These are phyloP conservation scores for Hypomontagnella submonticulosa DNA, from an alignment of 495 filamentous ascomycete genomes.

Conservation along the genomic window DNA sequence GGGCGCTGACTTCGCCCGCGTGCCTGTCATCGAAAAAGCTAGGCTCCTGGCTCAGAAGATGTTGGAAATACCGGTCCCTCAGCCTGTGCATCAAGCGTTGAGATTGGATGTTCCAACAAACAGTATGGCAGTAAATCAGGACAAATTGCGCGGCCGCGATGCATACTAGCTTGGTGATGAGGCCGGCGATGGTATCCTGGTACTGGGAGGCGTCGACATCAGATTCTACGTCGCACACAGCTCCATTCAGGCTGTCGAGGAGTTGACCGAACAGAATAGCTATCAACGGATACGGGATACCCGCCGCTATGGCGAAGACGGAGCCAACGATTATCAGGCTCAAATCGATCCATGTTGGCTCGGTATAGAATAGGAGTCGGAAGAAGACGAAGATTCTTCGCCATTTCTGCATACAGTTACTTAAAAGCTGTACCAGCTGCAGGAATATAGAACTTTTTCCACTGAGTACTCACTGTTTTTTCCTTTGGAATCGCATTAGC, in stretches of 20 bases:
- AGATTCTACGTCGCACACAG: conserved; percentile 53
- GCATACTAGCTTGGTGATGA: conserved; percentile 69
- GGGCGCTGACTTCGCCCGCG: conserved; percentile 65
- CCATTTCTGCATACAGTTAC: conserved; percentile 8
- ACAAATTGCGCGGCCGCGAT: conserved; percentile 69
- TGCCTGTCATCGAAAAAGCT: conserved; percentile 66
- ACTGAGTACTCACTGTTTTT: conserved; percentile 4
- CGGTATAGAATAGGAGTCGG: conserved; percentile 43
- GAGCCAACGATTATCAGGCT: conserved; percentile 59
- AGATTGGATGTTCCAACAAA: conserved; percentile 69
- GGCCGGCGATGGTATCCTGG: conserved; percentile 59
- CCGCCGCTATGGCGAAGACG: conserved; percentile 65
- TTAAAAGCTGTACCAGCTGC: background rate
- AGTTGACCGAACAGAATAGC: conserved; percentile 73
- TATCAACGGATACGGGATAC: conserved; percentile 73
- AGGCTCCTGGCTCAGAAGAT: conserved; percentile 66
- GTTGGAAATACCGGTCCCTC: conserved; percentile 64
- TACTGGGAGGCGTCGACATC: conserved; percentile 36
- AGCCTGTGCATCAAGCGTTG: conserved; percentile 69
- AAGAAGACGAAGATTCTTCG: conserved; percentile 32
- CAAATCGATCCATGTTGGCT: conserved; percentile 56
- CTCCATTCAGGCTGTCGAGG: conserved; percentile 69
- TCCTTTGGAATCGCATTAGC: conserved; percentile 3
- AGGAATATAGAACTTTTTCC: background rate
- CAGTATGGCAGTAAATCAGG: conserved; percentile 62